Evolutionary conservation across 805 yeast genomes (phyloP).

Genomic region (Starmerella cellae): DNA sequence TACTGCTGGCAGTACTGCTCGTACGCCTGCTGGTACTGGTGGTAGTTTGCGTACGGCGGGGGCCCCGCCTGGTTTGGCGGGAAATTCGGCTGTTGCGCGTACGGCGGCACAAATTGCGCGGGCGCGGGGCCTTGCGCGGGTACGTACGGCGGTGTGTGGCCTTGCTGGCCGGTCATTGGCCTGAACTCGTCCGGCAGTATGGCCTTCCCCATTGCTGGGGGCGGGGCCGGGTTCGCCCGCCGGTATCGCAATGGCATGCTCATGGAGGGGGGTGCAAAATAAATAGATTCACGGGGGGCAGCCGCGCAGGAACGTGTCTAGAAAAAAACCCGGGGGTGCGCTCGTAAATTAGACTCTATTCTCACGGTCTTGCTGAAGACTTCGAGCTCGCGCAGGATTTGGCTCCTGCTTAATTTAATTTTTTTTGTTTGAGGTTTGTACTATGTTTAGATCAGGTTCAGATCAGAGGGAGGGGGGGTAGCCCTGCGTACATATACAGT

Average conservation of each 20-base stretch:
- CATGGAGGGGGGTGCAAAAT: too few relatives aligned
- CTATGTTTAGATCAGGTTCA: too few relatives aligned
- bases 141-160: neutral
- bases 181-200: neutral
- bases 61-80: neutral
- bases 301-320: too few relatives aligned
- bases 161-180: neutral
- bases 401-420: too few relatives aligned
- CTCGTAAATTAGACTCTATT: too few relatives aligned
- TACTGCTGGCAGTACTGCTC: neutral
- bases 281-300: too few relatives aligned
- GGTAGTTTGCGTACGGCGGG: neutral
- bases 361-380: too few relatives aligned
- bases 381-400: too few relatives aligned
- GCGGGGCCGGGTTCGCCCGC: conserved; percentile 1
- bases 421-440: too few relatives aligned
- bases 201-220: neutral
- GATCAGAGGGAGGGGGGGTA: too few relatives aligned
- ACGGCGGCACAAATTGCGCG: neutral
- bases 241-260: conserved; percentile 9
- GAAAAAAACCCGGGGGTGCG: too few relatives aligned
- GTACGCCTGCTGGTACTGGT: neutral
- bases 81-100: neutral
- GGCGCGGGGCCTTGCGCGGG: neutral
- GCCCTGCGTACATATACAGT: too few relatives aligned